Base-by-base conservation (phyloP, 306 rosid species). In the Vigna hirtella region DNA sequence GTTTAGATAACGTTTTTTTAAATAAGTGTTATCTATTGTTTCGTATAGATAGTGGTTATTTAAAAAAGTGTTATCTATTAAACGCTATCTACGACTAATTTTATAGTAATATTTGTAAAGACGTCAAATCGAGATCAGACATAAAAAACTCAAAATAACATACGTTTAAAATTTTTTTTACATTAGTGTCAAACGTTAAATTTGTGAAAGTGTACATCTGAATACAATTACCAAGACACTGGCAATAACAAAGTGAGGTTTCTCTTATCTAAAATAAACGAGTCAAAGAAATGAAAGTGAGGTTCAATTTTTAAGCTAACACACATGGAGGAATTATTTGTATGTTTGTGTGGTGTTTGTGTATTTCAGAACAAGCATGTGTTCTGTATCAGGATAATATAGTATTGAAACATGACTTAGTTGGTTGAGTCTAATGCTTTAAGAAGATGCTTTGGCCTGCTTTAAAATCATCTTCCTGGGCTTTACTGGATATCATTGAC, bases 401-500 rank as follows among this genome's bases (percentile, higher is more conserved):
- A n/a, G 14, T 2, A 34, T 8, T 13, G 53, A 81, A 53, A 53
- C 38, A 55, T 57, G 13, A 66, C 30, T 40, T 76, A 17, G 65
- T 36, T 28, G 70, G 55, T 14, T 79, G 24, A 12, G 58, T 62
- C 84, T 88, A 80, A 86, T 48, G 92, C 32, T 93, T 93, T 82
- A 93, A 89, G 80, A 92, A 77, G 87, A 83, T 93, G 91, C 91
- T 93, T 66, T 93, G 97, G 97, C 96, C 93, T 70, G 90, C 96
- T 69, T 94, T 67, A 92, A 87, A 76, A 18, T 18, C 18, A 18
- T 18, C 18, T 18, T 18, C 18, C 18, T 18, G 18, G 18, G 18
- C 18, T 18, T 84, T 92, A 73, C 90, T 88, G 59, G 97, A 92
- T 73, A 87, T 84, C 70, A 79, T 92, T 77, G 97, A 90, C 82